Percentiles rank a stretch among this genome's conserved stretches.
phyloP scores from a whole-genome alignment of 306 rosid species.

The Dryas octopetala region DNA sequence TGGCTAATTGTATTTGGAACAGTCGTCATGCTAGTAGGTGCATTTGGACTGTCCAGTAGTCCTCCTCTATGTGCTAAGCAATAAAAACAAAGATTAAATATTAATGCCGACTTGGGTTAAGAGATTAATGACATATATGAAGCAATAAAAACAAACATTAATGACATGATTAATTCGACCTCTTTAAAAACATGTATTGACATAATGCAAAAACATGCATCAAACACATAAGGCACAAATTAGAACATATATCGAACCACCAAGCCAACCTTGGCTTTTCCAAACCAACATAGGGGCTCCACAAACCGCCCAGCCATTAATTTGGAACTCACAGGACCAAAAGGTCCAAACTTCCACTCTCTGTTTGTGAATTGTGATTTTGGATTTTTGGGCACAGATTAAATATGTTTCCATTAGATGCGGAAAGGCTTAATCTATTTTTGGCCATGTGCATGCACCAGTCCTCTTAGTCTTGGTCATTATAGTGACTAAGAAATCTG shows the following conservation, averaged over 20 bases:
- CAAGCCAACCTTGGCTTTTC: not conserved
- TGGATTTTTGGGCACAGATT: not conserved
- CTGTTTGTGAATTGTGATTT: not conserved
- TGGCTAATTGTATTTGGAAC: too few relatives aligned
- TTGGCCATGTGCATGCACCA: not conserved
- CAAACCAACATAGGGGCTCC: slow-evolving; percentile 46
- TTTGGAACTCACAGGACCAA: not conserved
- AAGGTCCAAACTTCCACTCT: not conserved
- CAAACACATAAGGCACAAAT: too few relatives aligned
- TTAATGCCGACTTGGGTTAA: not conserved
- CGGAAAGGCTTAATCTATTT: not conserved
- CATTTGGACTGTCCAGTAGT: not conserved
- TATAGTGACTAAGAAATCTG: not conserved
- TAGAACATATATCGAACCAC: not conserved
- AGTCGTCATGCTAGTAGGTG: not conserved
- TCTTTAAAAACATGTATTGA: too few relatives aligned
- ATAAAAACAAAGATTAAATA: too few relatives aligned
- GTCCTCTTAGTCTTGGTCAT: too few relatives aligned
- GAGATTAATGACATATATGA: not conserved
- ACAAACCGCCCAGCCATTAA: slow-evolving; percentile 27
- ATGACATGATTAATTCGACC: too few relatives aligned
- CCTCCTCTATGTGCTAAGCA: not conserved
- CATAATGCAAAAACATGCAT: too few relatives aligned
- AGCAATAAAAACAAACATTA: not conserved
- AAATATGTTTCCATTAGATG: not conserved